Evolutionary conservation across 768 basidiomycete species (phyloP), one percentile per base, ranked within the genome.

Genomic region (Pleurotus pulmonarius): DNA sequence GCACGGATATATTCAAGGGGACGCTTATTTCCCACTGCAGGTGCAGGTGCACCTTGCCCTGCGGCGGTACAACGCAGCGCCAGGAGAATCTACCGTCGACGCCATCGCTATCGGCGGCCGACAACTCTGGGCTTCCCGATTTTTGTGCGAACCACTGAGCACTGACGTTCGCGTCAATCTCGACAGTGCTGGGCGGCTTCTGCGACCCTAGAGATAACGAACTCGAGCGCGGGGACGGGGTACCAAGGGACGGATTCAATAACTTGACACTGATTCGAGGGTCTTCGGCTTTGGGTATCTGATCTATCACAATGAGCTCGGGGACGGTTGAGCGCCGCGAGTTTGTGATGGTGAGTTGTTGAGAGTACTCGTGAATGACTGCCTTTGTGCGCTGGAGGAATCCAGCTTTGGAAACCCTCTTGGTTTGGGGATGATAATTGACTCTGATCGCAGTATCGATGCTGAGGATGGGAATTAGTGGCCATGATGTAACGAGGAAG

Each of bases 391-490:
- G 29, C 20, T 18, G 37, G 34, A 38, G 46, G 54, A 55, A 46
- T 20, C 54, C 54, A 41, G 25, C 18, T 39, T 55, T 40, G 9
- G 54, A 45, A 9, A 24, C 5, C 34, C n/a, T 44, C 43, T 55
- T 72, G 56, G 62, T 63, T 22, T 63, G 60, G 2, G 54, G 54
- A 37, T 55, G 54, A 26, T 55, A 55, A 9, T 29, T 55, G 13
- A 55, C 37, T 6, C 25, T 41, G 26, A 55, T 34, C 25, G 54
- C 44, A 16, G 54, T 16, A 25, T 55, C 43, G 43, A 40, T 29
- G 22, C 54, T 55, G 29, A 34, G 38, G 8, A n/a, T 39, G 34
- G 8, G 59, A 75, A 75, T 1, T 71, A 70, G 67, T 56, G 77
- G 73, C 7, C 74, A 49, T 4, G 73, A 74, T 46, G 1, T 22